Evolutionary conservation across 129 eudicot species (phyloP).

Genomic region (Pulicaria dysenterica): DNA sequence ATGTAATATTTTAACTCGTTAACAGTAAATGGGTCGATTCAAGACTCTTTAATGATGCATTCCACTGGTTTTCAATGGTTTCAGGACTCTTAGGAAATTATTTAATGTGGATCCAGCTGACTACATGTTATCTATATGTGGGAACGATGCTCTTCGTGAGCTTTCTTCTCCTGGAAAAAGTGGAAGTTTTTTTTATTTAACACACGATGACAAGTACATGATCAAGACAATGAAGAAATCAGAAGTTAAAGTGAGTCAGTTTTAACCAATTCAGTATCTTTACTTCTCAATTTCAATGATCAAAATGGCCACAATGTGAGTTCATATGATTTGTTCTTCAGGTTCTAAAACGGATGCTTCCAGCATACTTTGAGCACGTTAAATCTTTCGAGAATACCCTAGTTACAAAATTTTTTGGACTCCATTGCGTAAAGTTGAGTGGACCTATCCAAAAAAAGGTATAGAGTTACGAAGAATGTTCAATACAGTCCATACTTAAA

Average conservation of each 20-base stretch:
- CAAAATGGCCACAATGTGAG: background rate
- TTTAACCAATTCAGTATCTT: background rate
- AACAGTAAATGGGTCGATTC: too few relatives aligned
- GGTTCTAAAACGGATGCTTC: conserved; percentile 94
- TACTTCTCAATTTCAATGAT: background rate
- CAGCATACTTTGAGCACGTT: conserved; percentile 81
- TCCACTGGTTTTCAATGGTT: conserved; percentile 18
- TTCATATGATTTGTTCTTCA: conserved; percentile 21
- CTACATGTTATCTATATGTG: conserved; percentile 95
- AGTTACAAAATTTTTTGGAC: conserved; percentile 80
- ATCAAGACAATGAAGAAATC: conserved; percentile 94
- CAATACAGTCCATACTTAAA: too few relatives aligned
- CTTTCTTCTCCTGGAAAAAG: conserved; percentile 99
- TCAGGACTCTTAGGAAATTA: conserved; percentile 80
- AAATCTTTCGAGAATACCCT: conserved; percentile 76
- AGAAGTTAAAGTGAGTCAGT: conserved; percentile 76
- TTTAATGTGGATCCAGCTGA: conserved; percentile 97
- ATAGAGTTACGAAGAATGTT: too few relatives aligned
- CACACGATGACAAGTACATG: conserved; percentile 92
- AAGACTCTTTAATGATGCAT: background rate
- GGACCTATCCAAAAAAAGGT: conserved; percentile 95
- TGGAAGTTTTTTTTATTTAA: conserved; percentile 93
- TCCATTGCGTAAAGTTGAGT: conserved; percentile 90
- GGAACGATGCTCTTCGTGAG: conserved; percentile 92
- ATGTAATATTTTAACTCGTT: too few relatives aligned